Evolutionary conservation across 2,329 filamentous ascomycete genomes (phyloP), one percentile per base, ranked within the genome.

Genomic region (Peltaster fructicola): DNA sequence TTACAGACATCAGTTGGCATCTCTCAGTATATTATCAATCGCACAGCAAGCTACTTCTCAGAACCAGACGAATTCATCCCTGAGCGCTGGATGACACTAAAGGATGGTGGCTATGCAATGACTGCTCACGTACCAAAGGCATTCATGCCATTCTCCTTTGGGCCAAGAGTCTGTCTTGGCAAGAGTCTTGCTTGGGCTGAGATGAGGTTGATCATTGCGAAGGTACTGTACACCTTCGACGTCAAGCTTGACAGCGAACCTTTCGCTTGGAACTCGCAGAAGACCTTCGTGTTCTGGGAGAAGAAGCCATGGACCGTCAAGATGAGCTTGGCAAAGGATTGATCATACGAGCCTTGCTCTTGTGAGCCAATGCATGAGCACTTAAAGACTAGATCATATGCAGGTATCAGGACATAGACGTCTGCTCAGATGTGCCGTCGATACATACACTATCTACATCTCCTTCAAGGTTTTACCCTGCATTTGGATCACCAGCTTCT

Each of bases 331-430:
- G n/a, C n/a, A n/a, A n/a, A n/a, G n/a, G n/a, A n/a, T n/a, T n/a
- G n/a, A n/a, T n/a, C n/a, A n/a, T n/a, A n/a, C n/a, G n/a, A n/a
- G n/a, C n/a, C n/a, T n/a, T n/a, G n/a, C n/a, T 31, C 15, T 30
- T 23, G 31, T 61, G 62, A 10, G 63, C 57, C 33, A 63, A 32
- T 45, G 63, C 63, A 33, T 47, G 40, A 8, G 54, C 57, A 32
- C 52, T 58, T 17, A 63, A n/a, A n/a, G n/a, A n/a, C n/a, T n/a
- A n/a, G n/a, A n/a, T n/a, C n/a, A n/a, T n/a, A n/a, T n/a, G n/a
- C n/a, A n/a, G n/a, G n/a, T n/a, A n/a, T n/a, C n/a, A n/a, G n/a
- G n/a, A n/a, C n/a, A n/a, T n/a, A n/a, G n/a, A n/a, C n/a, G n/a
- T n/a, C n/a, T n/a, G n/a, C n/a, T n/a, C n/a, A n/a, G n/a, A n/a